Base-by-base conservation (phyloP, 495 filamentous ascomycete genomes). In the Cenococcum geophilum region DNA sequence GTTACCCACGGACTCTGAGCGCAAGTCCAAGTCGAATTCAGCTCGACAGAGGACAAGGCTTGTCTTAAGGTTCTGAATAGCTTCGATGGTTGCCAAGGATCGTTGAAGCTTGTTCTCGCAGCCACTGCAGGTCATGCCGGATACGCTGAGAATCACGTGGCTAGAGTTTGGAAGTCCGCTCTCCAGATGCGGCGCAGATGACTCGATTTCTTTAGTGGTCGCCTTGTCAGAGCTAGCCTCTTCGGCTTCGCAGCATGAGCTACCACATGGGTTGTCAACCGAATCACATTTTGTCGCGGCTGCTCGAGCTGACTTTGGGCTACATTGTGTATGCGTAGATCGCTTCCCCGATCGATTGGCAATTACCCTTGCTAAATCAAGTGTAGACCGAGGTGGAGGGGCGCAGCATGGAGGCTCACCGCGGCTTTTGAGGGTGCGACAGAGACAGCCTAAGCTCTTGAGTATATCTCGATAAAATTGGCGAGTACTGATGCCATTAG, bases 41-140 rank as follows among this genome's bases (percentile, higher is more conserved):
- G 82, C 83, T 25, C 80, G 79, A 0, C 80, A 74, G 4, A 87
- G 75, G 0, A 87, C 74, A 23, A 87, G 70, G 57, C 82, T 87
- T 2, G 80, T 82, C 62, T 83, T 81, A 34, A 86, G 61, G 55
- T 86, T 79, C 4, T 70, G 23, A 20, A 64, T 72, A 51, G 86
- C 73, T 0, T 68, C 64, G 0, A 62, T 52, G 0, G 82, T 61
- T 0, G 71, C 69, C 9, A 87, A 71, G 0, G 75, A 74, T 51
- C 75, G 73, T 3, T 71, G 64, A 10, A 87, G 78, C 63, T 86
- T 84, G 10, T 75, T 84, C 58, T 86, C 83, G 69, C 85, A 87
- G 3, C 84, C 83, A 9, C 79, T 81, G 62, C 84, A 87, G 5
- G 83, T 86, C 83, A 88, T 85, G 14, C 84, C 83, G 49, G 79